Base-by-base conservation (phyloP, 2,329 filamentous ascomycete species). In the Colletotrichum sp. region DNA sequence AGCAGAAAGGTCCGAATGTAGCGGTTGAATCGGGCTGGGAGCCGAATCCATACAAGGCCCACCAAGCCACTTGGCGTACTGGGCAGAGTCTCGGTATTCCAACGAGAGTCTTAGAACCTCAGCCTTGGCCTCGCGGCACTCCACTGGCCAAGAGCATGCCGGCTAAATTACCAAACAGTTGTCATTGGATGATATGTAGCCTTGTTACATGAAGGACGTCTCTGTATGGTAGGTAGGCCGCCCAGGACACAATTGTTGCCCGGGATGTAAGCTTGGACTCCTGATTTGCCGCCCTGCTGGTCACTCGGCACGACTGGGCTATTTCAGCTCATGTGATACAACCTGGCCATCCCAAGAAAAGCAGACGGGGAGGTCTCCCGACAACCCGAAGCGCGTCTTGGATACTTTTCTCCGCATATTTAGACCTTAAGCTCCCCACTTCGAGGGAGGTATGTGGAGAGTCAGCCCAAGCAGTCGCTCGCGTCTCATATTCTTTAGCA, bases 41-140 rank as follows among this genome's bases (percentile, higher is more conserved):
- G 36, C 64, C 52, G n/a, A 43, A 26, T 34, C 21, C 21, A 43
- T 48, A 28, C 28, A n/a, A 16, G 7, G n/a, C 14, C 64, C 64
- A 68, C 55, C n/a, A 2, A 18, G 18, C 4, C 10, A 26, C 71
- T 73, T 73, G 71, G 71, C 71, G 26, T 13, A 6, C 71, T 73
- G 30, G 71, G 71, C 65, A 73, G 21, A 73, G 57, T 36, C 65
- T 69, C 71, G 55, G 39, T 69, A 5, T 48, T 24, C 71, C 71
- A 73, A 73, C 71, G 65, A 57, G 55, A 64, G 14, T 7, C 8
- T 30, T 3, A 7, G 28, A 39, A 61, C 8, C 24, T 69, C 71
- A 73, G 71, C 65, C 71, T 73, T 73, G 65, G 71, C 57, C 65
- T 69, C 39, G 57, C 18, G 55, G 71, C 65, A 55, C 71, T 73